Evolutionary conservation across 2,329 filamentous ascomycete genomes (phyloP), one percentile per base, ranked within the genome.

Genomic region (Tolypocladium album): DNA sequence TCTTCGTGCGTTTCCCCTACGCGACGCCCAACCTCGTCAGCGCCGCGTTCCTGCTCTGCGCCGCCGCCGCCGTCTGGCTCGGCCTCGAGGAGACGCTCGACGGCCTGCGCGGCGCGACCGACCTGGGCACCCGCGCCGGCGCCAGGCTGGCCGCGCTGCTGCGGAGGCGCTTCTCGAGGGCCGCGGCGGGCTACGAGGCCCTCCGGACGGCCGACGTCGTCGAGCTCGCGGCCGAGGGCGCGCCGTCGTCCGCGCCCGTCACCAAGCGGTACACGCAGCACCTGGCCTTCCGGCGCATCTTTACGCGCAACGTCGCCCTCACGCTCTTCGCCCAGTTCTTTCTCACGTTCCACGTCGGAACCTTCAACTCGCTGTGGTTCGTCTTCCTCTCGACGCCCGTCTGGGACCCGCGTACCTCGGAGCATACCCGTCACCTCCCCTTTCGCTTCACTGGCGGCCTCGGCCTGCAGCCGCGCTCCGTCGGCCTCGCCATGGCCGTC

Each of bases 401-500:
- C 5, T 84, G 78, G 63, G 72, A 79, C 65, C 76, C 79, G 0
- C 47, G 66, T 13, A 64, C 71, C 0, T 72, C 73, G 0, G 63
- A 69, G 1, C 68, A 70, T 38, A 66, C 71, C n/a, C 62, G 62
- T 1, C 64, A 71, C 62, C 72, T 82, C 60, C 79, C 85, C 0
- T 84, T 88, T 67, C 73, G 80, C 62, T 92, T 92, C 68, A 85
- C 86, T 0, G 89, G 90, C 36, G 90, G 90, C 2, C 78, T 94
- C 0, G 88, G 88, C n/a, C 80, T 94, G 58, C 82, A 83, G 0
- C 86, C 89, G 0, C 79, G 82, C 1, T 82, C 83, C 2, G 88
- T 94, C 39, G 90, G 90, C n/a, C 75, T 89, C 52, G 88, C 88
- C 5, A 91, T 92, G 76, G 86, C 89, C 2, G 86, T 89, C 58